phyloP scores from a whole-genome alignment of 495 filamentous ascomycete genomes.

The Daldinia childiae region DNA sequence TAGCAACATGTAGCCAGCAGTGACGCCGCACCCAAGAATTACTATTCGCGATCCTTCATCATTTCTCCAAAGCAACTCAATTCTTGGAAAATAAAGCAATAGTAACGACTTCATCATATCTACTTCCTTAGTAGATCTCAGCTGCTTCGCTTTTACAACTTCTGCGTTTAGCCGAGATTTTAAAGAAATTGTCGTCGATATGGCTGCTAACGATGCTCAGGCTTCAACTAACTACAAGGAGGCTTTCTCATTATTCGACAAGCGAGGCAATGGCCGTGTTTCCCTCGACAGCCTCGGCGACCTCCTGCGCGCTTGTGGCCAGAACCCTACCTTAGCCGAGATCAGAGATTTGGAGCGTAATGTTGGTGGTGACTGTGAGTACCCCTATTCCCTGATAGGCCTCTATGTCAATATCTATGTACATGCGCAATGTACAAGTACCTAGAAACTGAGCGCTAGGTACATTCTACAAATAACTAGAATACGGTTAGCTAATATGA shows the following conservation, averaged over 20 bases:
- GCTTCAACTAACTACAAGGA: constrained; percentile 99
- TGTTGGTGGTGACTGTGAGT: constrained; percentile 88
- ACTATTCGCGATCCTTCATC: constrained; percentile 11
- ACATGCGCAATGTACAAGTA: not conserved
- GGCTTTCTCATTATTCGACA: constrained; percentile 99
- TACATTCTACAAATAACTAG: not conserved
- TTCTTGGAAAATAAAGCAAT: constrained; percentile 25
- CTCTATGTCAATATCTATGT: not conserved
- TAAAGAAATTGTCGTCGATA: constrained; percentile 40
- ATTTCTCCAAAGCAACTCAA: constrained; percentile 20
- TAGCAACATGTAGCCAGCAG: constrained; percentile 12
- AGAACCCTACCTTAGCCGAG: constrained; percentile 95
- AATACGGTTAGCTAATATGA: constrained; percentile 7
- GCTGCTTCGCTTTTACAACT: constrained; percentile 2
- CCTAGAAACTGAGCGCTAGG: not conserved
- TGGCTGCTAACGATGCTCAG: constrained; percentile 68
- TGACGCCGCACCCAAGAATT: constrained; percentile 17
- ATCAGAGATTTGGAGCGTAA: constrained; percentile 88
- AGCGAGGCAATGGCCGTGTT: constrained; percentile 93
- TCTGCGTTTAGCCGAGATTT: not conserved
- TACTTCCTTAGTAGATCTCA: not conserved
- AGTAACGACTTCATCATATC: constrained; percentile 9
- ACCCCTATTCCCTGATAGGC: constrained; percentile 1
- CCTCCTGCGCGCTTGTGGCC: constrained; percentile 92
- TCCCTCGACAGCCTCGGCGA: constrained; percentile 87